Percentiles rank a stretch among this genome's conserved stretches.
Evolutionary conservation across 2,329 filamentous ascomycete species (phyloP).

Genomic region (Harringtonia lauricola): DNA sequence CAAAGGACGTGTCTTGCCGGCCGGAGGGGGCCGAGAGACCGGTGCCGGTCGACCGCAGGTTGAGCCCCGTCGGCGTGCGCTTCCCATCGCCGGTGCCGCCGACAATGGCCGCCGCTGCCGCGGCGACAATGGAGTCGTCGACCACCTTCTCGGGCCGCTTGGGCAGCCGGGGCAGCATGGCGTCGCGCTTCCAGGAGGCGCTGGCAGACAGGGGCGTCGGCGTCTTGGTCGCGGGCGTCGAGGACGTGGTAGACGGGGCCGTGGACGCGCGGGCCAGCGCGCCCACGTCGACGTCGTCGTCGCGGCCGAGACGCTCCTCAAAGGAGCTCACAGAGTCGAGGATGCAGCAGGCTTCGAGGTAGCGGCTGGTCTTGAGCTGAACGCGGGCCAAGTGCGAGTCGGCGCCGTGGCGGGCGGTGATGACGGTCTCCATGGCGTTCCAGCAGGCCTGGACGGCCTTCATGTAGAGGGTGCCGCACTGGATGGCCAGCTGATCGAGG

Average conservation of each 20-base stretch:
- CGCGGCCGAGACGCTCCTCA: conserved; percentile 26
- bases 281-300: neutral
- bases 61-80: too few species aligned
- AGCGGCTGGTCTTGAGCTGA: conserved; percentile 44
- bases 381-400: conserved; percentile 42
- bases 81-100: too few species aligned
- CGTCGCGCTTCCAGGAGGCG: neutral
- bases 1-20: neutral
- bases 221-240: neutral
- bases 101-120: neutral
- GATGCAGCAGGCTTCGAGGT: conserved; percentile 51
- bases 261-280: neutral
- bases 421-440: conserved; percentile 54
- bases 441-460: conserved; percentile 64
- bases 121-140: neutral
- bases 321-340: conserved; percentile 47
- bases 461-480: conserved; percentile 65
- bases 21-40: too few species aligned
- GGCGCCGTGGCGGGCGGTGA: conserved; percentile 29
- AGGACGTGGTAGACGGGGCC: too few species aligned
- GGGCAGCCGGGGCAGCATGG: neutral
- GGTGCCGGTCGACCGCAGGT: too few species aligned
- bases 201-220: neutral
- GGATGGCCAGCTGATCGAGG: conserved; percentile 50
- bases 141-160: conserved; percentile 5